These are phyloP conservation scores for Podaxis pistillaris DNA, from an alignment of 768 basidiomycete genomes.

Conservation along the genomic window DNA sequence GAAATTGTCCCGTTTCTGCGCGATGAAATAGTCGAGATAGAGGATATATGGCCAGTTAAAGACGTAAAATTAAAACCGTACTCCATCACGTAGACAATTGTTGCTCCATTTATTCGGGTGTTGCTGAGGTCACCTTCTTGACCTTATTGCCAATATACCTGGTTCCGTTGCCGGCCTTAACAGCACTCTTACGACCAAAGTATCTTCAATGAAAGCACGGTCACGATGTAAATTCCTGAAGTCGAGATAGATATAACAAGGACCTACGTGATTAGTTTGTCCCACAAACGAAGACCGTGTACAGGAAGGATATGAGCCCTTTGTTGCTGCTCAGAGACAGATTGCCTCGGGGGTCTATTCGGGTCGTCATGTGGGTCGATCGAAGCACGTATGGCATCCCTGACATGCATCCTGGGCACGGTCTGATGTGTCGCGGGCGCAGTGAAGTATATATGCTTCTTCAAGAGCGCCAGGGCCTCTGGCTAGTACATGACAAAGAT, in stretches of 20 bases:
- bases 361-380: slow-evolving; percentile 51
- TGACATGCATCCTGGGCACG: slow-evolving; percentile 44
- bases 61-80: neutral
- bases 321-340: slow-evolving; percentile 54
- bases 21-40: neutral
- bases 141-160: slow-evolving; percentile 18
- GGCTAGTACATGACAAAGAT: slow-evolving; percentile 29
- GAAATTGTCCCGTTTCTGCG: neutral
- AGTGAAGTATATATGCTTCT: slow-evolving; percentile 54
- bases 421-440: slow-evolving; percentile 53
- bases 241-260: slow-evolving; percentile 3
- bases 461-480: slow-evolving; percentile 53
- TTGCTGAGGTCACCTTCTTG: neutral
- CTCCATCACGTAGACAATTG: neutral
- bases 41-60: neutral
- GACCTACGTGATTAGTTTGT: slow-evolving; percentile 45
- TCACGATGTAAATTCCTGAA: neutral
- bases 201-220: slow-evolving; percentile 30
- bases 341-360: slow-evolving; percentile 46
- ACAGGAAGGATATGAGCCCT: slow-evolving; percentile 38
- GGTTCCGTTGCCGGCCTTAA: slow-evolving; percentile 31
- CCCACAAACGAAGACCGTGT: slow-evolving; percentile 58
- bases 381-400: slow-evolving; percentile 45
- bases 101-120: neutral
- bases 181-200: slow-evolving; percentile 44